Evolutionary conservation across 371 early-diverging fungal genomes (phyloP).

Genomic region (Mortierella sp.): DNA sequence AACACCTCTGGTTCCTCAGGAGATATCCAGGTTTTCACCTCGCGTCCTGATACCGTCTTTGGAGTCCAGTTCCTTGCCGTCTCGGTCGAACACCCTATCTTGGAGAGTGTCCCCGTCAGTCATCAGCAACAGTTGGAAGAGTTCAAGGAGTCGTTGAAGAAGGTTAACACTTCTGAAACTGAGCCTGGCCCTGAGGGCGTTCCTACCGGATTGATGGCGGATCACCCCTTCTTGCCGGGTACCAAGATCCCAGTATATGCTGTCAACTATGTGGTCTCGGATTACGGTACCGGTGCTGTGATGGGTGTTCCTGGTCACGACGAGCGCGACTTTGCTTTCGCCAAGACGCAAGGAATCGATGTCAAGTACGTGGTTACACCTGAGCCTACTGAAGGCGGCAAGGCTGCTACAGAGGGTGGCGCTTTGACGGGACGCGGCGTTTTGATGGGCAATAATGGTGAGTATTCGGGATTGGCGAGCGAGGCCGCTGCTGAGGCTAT

Average conservation of each 20-base stretch:
- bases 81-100: constrained; percentile 79
- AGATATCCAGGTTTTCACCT: constrained; percentile 78
- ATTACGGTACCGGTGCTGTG: constrained; percentile 90
- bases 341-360: constrained; percentile 39
- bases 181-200: constrained; percentile 62
- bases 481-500: constrained; percentile 74
- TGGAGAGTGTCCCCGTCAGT: constrained; percentile 62
- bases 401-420: constrained; percentile 1
- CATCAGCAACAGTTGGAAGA: constrained; percentile 63
- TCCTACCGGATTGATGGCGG: constrained; percentile 77
- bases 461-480: constrained; percentile 70
- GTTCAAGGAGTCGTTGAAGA: constrained; percentile 68
- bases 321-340: constrained; percentile 82
- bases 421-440: constrained; percentile 72
- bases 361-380: constrained; percentile 50
- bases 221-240: constrained; percentile 69
- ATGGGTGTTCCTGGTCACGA: constrained; percentile 94
- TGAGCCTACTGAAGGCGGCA: constrained; percentile 29
- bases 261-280: constrained; percentile 82
- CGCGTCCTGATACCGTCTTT: constrained; percentile 83
- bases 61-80: constrained; percentile 86
- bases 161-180: constrained; percentile 29
- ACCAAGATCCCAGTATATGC: constrained; percentile 83
- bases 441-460: constrained; percentile 67
- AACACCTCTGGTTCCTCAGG: constrained; percentile 1